These are phyloP conservation scores for Volvox carteri DNA, from an alignment of 163 green algal genomes.

Conservation along the genomic window DNA sequence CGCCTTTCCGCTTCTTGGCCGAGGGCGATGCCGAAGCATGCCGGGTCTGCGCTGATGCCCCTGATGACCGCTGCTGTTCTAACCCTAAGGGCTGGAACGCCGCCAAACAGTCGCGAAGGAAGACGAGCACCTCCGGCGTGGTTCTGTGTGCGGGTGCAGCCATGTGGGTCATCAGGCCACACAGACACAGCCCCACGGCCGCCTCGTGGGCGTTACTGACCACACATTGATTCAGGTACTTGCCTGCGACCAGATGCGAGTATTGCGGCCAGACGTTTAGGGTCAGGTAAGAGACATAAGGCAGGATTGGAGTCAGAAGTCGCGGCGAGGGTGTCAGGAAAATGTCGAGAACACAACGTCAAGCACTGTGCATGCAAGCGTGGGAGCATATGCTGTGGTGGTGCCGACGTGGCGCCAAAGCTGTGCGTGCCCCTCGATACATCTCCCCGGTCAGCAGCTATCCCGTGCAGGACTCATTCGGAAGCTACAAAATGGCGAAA, in stretches of 20 bases:
- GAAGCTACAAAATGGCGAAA: no score
- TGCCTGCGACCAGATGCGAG: constrained; percentile 24
- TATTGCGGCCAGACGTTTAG: no score
- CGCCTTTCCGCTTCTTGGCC: constrained; percentile 11
- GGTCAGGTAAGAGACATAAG: no score
- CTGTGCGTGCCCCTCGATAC: no score
- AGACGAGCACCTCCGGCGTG: constrained; percentile 79
- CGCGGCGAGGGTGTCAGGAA: no score
- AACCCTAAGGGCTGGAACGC: constrained; percentile 44
- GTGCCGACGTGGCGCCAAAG: no score
- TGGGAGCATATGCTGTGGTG: no score
- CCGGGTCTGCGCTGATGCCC: neutral
- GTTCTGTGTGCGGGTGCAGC: constrained; percentile 70
- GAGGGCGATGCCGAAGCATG: neutral
- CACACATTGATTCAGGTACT: constrained; percentile 61
- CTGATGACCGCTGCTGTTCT: neutral
- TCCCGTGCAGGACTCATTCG: no score
- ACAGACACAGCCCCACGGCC: constrained; percentile 73
- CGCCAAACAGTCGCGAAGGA: constrained; percentile 61
- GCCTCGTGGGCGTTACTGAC: constrained; percentile 54
- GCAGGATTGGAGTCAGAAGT: no score
- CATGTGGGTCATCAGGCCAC: constrained; percentile 69
- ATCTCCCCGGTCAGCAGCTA: no score
- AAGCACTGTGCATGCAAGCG: no score
- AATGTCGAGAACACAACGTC: no score